Evolutionary conservation across 495 filamentous ascomycete genomes (phyloP).

Genomic region (Xylaria intraflava): DNA sequence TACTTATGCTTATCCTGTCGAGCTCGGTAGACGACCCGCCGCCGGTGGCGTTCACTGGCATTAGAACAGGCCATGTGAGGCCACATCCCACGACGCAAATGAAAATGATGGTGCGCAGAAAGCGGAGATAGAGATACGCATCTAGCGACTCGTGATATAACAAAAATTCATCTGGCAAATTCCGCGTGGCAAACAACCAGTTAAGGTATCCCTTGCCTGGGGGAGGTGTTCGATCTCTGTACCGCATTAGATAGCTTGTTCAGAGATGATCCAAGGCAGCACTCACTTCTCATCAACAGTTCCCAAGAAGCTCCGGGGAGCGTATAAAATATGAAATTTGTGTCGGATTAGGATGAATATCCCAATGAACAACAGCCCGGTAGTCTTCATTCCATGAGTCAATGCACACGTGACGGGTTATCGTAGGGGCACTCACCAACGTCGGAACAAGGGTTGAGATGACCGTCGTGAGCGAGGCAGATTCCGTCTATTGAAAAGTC

Average conservation of each 20-base stretch:
- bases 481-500: slow-evolving; percentile 15
- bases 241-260: slow-evolving; percentile 7
- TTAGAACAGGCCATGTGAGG: slow-evolving; percentile 69
- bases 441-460: slow-evolving; percentile 24
- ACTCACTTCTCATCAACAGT: slow-evolving; percentile 26
- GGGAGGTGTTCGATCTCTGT: slow-evolving; percentile 23
- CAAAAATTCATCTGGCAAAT: slow-evolving; percentile 54
- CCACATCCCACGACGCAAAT: slow-evolving; percentile 67
- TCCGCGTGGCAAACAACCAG: slow-evolving; percentile 58
- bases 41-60: slow-evolving; percentile 72
- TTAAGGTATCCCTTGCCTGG: slow-evolving; percentile 32
- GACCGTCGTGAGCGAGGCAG: slow-evolving; percentile 22
- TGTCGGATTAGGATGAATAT: slow-evolving; percentile 23
- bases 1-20: slow-evolving; percentile 60
- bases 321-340: slow-evolving; percentile 22
- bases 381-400: slow-evolving; percentile 6
- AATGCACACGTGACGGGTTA: not conserved
- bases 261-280: not conserved
- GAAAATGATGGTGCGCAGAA: slow-evolving; percentile 59
- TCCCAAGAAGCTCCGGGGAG: slow-evolving; percentile 25
- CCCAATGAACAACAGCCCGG: slow-evolving; percentile 18
- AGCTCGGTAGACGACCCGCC: slow-evolving; percentile 53
- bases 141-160: slow-evolving; percentile 65
- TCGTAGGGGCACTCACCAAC: slow-evolving; percentile 17
- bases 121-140: slow-evolving; percentile 75